phyloP scores from a whole-genome alignment of 2,329 filamentous ascomycete species.

The Annulohypoxylon truncatum region DNA sequence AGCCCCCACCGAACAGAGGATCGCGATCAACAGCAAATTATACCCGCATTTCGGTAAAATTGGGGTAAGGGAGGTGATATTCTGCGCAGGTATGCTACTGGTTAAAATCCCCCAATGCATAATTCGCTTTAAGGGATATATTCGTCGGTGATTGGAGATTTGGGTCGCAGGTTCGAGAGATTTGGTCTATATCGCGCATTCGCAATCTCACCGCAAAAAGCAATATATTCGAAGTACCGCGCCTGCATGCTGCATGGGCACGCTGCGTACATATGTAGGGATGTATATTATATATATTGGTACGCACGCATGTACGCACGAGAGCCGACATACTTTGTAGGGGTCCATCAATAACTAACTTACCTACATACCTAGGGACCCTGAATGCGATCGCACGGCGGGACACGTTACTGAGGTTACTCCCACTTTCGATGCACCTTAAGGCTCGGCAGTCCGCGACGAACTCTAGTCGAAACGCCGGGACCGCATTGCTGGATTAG shows the following conservation, averaged over 20 bases:
- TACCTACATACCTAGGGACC: neutral
- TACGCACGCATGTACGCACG: neutral
- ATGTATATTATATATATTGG: too few relatives aligned
- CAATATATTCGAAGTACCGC: slow-evolving; percentile 30
- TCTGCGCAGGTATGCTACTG: neutral
- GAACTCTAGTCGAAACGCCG: slow-evolving; percentile 34
- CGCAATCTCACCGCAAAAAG: neutral
- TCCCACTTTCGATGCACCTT: neutral
- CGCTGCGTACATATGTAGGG: slow-evolving; percentile 2
- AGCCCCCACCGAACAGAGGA: neutral
- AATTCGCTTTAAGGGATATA: slow-evolving; percentile 12
- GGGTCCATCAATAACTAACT: neutral
- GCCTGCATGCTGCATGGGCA: slow-evolving; percentile 28
- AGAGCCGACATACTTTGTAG: neutral
- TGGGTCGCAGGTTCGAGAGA: neutral
- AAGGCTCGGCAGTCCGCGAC: slow-evolving; percentile 11
- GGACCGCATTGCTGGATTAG: slow-evolving; percentile 28
- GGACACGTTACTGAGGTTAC: slow-evolving; percentile 8
- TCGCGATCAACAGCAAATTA: slow-evolving; percentile 33
- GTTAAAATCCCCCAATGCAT: slow-evolving; percentile 26
- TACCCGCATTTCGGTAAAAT: slow-evolving; percentile 32
- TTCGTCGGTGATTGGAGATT: neutral
- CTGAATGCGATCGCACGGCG: slow-evolving; percentile 1
- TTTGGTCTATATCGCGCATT: neutral
- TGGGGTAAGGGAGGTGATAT: slow-evolving; percentile 15